Conservation (phyloP, 2,329 filamentous ascomycete genomes). For the Trichoderma pleuroti region DNA sequence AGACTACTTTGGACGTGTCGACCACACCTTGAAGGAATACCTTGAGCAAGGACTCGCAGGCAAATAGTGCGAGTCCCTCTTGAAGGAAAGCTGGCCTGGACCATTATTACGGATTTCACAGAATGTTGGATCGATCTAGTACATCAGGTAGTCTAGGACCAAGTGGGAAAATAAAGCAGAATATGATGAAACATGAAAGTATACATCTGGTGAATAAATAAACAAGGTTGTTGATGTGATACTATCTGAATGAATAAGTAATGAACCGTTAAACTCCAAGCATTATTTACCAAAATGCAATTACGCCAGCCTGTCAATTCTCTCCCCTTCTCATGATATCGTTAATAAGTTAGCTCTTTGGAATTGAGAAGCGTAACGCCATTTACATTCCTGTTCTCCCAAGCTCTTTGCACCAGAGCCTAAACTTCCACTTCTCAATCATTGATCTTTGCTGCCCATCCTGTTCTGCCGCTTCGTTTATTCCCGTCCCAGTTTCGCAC, state of each 20-base stretch:
- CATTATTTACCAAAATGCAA: neutral
- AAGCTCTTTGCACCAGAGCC: neutral
- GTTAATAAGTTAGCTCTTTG: neutral
- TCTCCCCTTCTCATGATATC: neutral
- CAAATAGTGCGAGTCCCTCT: neutral
- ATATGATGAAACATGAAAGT: neutral
- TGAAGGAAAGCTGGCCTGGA: neutral
- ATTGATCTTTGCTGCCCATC: neutral
- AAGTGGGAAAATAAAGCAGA: neutral
- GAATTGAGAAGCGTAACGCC: neutral
- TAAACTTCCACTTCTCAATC: conserved; percentile 4
- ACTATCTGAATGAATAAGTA: neutral
- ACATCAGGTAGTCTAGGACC: neutral
- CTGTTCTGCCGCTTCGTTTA: neutral
- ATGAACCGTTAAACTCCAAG: neutral
- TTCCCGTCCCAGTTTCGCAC: neutral
- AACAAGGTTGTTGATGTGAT: neutral
- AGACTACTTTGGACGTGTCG: conserved; percentile 5
- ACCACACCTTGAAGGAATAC: neutral
- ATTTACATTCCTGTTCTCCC: neutral
- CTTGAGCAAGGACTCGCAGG: neutral
- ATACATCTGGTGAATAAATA: neutral
- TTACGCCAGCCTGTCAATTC: neutral
- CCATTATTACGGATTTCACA: neutral
- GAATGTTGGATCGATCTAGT: neutral